phyloP scores from a whole-genome alignment of 305 asterid genomes.

The Withania somnifera region DNA sequence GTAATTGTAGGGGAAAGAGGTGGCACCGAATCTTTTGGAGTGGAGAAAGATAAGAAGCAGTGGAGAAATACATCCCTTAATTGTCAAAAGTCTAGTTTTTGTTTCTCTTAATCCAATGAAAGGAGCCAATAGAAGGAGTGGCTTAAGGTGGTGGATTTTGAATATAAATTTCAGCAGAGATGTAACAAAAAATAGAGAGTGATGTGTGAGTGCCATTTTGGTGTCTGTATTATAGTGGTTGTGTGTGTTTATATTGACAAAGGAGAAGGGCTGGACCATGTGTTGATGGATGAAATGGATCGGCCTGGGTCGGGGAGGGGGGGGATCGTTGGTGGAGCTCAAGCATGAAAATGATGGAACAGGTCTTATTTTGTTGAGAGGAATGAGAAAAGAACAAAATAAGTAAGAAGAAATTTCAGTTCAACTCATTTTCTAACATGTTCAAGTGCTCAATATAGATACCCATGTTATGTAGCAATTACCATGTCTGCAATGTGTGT shows the following conservation, averaged over 20 bases:
- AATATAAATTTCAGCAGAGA: neutral
- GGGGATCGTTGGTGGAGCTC: neutral
- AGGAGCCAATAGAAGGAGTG: neutral
- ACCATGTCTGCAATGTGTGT: neutral
- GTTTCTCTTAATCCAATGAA: neutral
- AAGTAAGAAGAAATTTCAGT: neutral
- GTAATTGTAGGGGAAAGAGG: constrained; percentile 97
- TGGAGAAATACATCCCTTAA: neutral
- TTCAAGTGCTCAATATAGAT: neutral
- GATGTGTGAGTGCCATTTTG: neutral
- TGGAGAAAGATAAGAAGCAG: constrained; percentile 60
- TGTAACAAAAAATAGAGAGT: neutral
- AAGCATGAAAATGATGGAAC: neutral
- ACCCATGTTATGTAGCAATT: neutral
- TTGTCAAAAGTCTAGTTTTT: neutral
- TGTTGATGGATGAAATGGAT: neutral
- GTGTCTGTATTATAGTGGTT: neutral
- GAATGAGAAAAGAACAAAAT: neutral
- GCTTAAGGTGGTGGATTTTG: neutral
- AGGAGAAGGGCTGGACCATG: neutral
- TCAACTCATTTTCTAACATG: neutral
- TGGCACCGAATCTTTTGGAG: constrained; percentile 93
- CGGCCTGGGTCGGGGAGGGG: no score
- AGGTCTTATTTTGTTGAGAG: neutral
- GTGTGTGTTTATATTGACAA: neutral